These are phyloP conservation scores for Chytriomyces confervae DNA, from an alignment of 192 early-diverging fungal genomes.

Conservation along the genomic window DNA sequence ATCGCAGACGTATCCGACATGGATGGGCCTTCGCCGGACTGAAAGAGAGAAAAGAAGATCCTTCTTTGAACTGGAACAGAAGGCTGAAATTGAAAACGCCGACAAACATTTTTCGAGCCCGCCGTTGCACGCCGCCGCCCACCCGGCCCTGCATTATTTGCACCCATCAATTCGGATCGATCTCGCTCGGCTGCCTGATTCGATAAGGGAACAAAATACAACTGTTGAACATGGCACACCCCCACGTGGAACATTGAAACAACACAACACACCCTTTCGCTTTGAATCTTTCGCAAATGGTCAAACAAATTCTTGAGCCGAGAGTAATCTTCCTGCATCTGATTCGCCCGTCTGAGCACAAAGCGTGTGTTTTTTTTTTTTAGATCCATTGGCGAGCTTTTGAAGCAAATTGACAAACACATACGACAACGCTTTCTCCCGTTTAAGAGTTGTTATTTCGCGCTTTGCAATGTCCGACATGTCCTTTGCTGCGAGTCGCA, in stretches of 20 bases:
- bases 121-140: constrained; percentile 27
- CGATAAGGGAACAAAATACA: background rate
- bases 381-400: background rate
- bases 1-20: constrained; percentile 35
- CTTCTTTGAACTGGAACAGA: background rate
- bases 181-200: constrained; percentile 34
- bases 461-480: constrained; percentile 48
- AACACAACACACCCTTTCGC: constrained; percentile 26
- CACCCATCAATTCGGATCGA: constrained; percentile 46
- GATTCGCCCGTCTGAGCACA: constrained; percentile 40
- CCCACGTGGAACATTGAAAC: constrained; percentile 1
- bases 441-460: constrained; percentile 55
- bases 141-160: constrained; percentile 3
- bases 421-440: constrained; percentile 55
- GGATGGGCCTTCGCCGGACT: constrained; percentile 15
- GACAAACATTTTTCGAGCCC: constrained; percentile 4
- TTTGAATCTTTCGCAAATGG: constrained; percentile 31
- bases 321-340: constrained; percentile 46
- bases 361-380: background rate
- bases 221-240: background rate
- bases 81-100: background rate
- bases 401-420: constrained; percentile 2
- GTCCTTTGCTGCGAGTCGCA: constrained; percentile 49
- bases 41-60: background rate
- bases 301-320: constrained; percentile 37